These are phyloP conservation scores for Alternaria novae-zelandiae DNA, from an alignment of 2,329 filamentous ascomycete species.

Conservation along the genomic window DNA sequence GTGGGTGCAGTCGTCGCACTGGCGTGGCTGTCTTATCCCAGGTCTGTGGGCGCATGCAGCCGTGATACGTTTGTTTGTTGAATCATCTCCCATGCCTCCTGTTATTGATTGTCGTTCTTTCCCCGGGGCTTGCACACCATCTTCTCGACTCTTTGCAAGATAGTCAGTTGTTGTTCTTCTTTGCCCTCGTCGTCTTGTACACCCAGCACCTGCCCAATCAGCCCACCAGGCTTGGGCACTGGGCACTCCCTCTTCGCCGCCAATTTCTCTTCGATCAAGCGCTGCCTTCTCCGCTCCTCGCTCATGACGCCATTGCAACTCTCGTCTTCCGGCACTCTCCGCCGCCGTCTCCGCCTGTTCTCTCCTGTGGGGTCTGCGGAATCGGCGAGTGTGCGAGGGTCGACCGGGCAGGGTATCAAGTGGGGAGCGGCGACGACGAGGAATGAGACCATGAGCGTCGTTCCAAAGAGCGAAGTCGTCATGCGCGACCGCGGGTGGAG, in stretches of 20 bases:
- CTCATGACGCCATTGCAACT: slow-evolving; percentile 27
- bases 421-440: slow-evolving; percentile 92
- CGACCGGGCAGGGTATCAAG: slow-evolving; percentile 85
- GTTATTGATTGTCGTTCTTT: slow-evolving; percentile 18
- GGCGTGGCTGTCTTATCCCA: neutral
- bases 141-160: slow-evolving; percentile 18
- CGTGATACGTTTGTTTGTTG: neutral
- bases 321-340: slow-evolving; percentile 40
- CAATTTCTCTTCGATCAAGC: slow-evolving; percentile 28
- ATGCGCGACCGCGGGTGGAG: slow-evolving; percentile 92
- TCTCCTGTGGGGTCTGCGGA: slow-evolving; percentile 51
- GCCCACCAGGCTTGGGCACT: slow-evolving; percentile 84
- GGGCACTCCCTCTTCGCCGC: slow-evolving; percentile 75
- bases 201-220: slow-evolving; percentile 77
- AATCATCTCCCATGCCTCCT: neutral
- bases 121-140: slow-evolving; percentile 16
- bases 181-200: slow-evolving; percentile 53
- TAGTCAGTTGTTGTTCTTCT: slow-evolving; percentile 17
- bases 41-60: neutral
- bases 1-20: neutral
- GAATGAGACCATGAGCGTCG: slow-evolving; percentile 88
- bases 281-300: slow-evolving; percentile 24
- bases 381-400: slow-evolving; percentile 77
- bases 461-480: slow-evolving; percentile 92
- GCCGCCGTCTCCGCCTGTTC: slow-evolving; percentile 50